phyloP scores from a whole-genome alignment of 148 eudicot species.

The Rhododendron ovatum region DNA sequence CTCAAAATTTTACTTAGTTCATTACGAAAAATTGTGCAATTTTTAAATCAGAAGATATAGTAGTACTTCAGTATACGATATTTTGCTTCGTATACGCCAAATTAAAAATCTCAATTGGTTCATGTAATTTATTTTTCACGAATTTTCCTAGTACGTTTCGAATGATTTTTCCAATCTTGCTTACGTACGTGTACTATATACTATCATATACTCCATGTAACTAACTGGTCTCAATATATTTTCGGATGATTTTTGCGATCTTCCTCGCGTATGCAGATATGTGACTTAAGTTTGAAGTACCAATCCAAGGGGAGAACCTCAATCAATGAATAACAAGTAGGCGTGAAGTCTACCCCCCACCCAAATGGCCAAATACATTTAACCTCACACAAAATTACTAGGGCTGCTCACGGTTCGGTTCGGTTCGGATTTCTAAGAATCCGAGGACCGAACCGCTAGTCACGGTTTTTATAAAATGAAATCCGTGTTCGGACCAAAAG shows the following conservation, averaged over 20 bases:
- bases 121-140: background rate
- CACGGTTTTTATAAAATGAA: no score
- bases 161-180: background rate
- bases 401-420: no score
- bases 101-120: no score
- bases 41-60: background rate
- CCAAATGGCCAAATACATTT: background rate
- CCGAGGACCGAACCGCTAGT: no score
- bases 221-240: background rate
- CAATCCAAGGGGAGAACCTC: background rate
- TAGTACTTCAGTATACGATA: background rate
- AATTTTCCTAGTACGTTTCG: background rate
- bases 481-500: no score
- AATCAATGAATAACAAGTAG: background rate
- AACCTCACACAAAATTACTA: background rate
- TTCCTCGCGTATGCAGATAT: background rate
- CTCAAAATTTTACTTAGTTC: background rate
- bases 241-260: background rate
- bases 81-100: no score
- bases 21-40: background rate
- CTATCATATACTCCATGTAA: no score
- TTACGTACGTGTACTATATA: background rate
- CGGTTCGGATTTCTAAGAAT: no score
- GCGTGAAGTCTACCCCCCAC: background rate
- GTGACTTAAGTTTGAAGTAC: background rate